Evolutionary conservation across 164 flowering plant species (phyloP).

Genomic region (Tetrastigma voinierianum): DNA sequence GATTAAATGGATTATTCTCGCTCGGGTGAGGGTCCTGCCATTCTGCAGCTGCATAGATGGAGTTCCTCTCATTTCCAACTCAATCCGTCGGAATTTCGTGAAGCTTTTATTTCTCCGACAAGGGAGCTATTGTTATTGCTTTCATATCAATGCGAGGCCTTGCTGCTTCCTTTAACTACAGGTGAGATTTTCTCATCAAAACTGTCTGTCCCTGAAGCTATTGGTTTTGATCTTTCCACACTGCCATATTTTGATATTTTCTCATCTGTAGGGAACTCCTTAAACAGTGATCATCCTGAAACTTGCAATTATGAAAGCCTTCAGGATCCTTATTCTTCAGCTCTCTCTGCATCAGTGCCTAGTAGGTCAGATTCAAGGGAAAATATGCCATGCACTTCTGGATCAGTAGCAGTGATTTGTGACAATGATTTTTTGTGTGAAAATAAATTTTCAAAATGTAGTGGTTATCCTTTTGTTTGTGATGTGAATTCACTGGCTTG

Average conservation of each 20-base stretch:
- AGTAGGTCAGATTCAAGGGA: slow-evolving; percentile 36
- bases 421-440: slow-evolving; percentile 21
- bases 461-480: slow-evolving; percentile 40
- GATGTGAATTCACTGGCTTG: slow-evolving; percentile 87
- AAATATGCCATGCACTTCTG: slow-evolving; percentile 35
- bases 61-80: slow-evolving; percentile 40
- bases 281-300: slow-evolving; percentile 14
- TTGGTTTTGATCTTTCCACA: neutral
- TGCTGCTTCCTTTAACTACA: slow-evolving; percentile 60
- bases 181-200: slow-evolving; percentile 38
- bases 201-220: slow-evolving; percentile 14
- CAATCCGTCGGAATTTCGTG: slow-evolving; percentile 61
- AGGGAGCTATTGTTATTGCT: slow-evolving; percentile 66
- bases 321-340: slow-evolving; percentile 16
- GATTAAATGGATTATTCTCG: slow-evolving; percentile 32
- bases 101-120: slow-evolving; percentile 87
- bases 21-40: slow-evolving; percentile 45
- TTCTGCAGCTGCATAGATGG: slow-evolving; percentile 83
- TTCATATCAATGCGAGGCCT: slow-evolving; percentile 68
- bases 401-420: slow-evolving; percentile 25
- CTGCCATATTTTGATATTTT: neutral
- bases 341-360: slow-evolving; percentile 16
- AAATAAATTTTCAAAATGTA: slow-evolving; percentile 22
- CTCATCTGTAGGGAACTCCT: slow-evolving; percentile 31
- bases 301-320: slow-evolving; percentile 12